Base-by-base conservation (phyloP, 1,139 yeast species). In the Magnusiomyces magnusii region DNA sequence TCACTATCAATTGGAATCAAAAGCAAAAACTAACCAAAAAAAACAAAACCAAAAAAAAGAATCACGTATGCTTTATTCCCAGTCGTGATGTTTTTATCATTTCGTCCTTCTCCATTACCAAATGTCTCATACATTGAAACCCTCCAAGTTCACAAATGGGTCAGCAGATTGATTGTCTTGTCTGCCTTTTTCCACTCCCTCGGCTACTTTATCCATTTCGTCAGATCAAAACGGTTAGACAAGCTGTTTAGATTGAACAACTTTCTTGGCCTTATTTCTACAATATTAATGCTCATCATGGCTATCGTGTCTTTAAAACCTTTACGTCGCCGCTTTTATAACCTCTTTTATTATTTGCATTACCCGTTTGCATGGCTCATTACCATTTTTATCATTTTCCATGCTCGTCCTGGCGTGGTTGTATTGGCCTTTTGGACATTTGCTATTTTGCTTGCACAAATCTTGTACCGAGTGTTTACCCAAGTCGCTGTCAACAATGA, bases 321-420 rank as follows among this genome's bases (percentile, higher is more conserved):
- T 9, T 65, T 89, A 15, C 79, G 97, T 63, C 69, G 79, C 52
- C 62, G 74, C 7, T 72, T 79, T 56, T 91, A 86, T 76, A 74
- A 73, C 54, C 56, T 76, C 1, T 92, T 92, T 66, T 90, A 85
- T 70, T 69, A 78, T 52, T 72, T 82, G 52, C 98, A 92, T 71
- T 84, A 88, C 65, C 65, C 81, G 5, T 78, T 85, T 60, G 83
- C 93, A 1, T 85, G 95, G 87, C 63, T 78, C 0, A 76, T 81
- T 34, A 83, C 89, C 1, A 62, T 83, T 0, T 66, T 84, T 44
- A 73, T 87, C 24, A 82, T 83, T 50, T 75, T 82, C 65, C 98
- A 92, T 71, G 89, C 95, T 1, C 79, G 97, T 58, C 97, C 97
- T 0, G 81, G 82, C 1, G 84, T 86, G 10, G 74, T 79, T 15